Evolutionary conservation across 257 asterid species (phyloP), one percentile per base, ranked within the genome.

Genomic region (Coffea canephora): DNA sequence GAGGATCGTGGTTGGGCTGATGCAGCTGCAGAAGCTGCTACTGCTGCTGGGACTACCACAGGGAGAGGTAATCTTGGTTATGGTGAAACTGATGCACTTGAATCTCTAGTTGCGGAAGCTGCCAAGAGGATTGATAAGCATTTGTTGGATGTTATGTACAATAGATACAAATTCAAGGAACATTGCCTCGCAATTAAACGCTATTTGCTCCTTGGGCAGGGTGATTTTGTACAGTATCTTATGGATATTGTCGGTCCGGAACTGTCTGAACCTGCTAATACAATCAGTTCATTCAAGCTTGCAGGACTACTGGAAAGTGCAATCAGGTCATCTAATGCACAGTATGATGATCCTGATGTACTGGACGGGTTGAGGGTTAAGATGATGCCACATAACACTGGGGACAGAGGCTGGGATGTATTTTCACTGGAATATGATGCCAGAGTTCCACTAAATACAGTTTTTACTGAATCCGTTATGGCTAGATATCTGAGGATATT

Each of bases 361-460:
- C 93, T 94, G 36, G 95, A 94, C 75, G 87, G 98, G 82, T 86
- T 96, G 85, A 88, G 97, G 87, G 98, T 96, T 80, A 96, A 94
- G 86, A 90, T 96, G 97, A 88, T 96, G 97, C 99, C 97, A 9
- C 98, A 94, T 85, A 92, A 91, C 77, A 78, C 92, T 0, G 99
- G 99, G 77, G 99, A 96, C 78, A 91, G 93, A 87, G 99, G 98
- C 57, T 96, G 99, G 99, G 99, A 96, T 85, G 99, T 96, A 67
- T 96, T 94, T 83, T 96, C 99, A 11, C 82, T 96, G 91, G 99
- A 96, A 84, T 96, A 94, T 67, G 97, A 94, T 86, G 94, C 99
- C 39, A 84, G 94, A 65, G 95, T 94, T 82, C 98, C 98, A 18
- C 83, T 96, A 72, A 90, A 96, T 79, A 96, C 99, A 23, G 85